Evolutionary conservation across 2,329 filamentous ascomycete genomes (phyloP).

Genomic region (Colletotrichum simmondsii): DNA sequence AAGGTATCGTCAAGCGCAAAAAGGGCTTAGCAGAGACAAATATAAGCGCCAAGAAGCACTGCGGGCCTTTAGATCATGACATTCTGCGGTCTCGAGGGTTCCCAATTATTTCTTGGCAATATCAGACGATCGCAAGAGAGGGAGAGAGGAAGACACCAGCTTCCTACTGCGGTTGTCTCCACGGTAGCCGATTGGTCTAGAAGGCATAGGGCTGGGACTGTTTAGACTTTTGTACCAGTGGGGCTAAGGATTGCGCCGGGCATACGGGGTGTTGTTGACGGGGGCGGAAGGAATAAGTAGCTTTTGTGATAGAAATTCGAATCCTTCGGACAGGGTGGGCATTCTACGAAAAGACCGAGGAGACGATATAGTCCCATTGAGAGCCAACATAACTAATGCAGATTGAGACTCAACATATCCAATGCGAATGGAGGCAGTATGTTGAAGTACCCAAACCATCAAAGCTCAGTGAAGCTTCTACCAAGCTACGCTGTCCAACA

Average conservation of each 20-base stretch:
- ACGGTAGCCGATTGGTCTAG: neutral
- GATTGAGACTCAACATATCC: neutral
- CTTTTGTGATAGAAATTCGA: neutral
- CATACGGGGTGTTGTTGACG: neutral
- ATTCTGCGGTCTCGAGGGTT: too few relatives aligned
- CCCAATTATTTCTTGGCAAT: neutral
- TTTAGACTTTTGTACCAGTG: neutral
- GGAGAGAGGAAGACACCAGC: too few relatives aligned
- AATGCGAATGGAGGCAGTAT: too few relatives aligned
- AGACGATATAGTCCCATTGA: neutral
- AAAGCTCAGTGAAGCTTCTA: too few relatives aligned
- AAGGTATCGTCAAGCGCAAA: too few relatives aligned
- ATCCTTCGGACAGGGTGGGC: neutral
- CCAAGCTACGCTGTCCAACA: too few relatives aligned
- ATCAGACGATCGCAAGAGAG: neutral
- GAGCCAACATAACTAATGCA: neutral
- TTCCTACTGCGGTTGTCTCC: neutral
- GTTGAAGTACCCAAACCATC: too few relatives aligned
- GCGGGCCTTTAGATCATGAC: too few relatives aligned
- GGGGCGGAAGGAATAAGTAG: neutral
- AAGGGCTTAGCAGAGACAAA: too few relatives aligned
- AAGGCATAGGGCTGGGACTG: neutral
- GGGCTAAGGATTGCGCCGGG: neutral
- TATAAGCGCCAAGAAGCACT: too few relatives aligned
- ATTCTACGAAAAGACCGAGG: neutral